Conservation (phyloP, 495 filamentous ascomycete species). For the Podospora pseudopauciseta region DNA sequence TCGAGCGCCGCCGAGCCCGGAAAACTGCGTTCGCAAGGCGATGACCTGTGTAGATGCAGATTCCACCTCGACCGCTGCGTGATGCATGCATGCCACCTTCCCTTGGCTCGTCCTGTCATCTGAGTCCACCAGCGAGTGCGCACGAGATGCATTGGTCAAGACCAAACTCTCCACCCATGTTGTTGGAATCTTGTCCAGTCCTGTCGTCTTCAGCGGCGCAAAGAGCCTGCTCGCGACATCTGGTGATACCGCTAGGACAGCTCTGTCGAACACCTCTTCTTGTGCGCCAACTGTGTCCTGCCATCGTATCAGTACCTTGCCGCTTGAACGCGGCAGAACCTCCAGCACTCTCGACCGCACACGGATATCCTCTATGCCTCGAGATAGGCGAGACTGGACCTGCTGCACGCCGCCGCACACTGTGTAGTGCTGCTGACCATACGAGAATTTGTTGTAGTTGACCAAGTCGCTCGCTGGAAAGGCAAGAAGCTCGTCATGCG, state of each 20-base stretch:
- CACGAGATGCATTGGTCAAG: background rate
- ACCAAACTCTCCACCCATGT: constrained; percentile 38
- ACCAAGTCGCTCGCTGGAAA: constrained; percentile 51
- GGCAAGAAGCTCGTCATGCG: constrained; percentile 46
- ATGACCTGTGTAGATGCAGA: constrained; percentile 27
- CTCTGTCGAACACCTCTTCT: constrained; percentile 37
- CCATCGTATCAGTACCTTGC: background rate
- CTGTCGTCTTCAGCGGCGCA: constrained; percentile 33
- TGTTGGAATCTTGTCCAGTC: constrained; percentile 43
- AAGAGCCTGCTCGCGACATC: constrained; percentile 43
- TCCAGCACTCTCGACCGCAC: constrained; percentile 9
- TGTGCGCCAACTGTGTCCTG: background rate
- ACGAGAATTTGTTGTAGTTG: constrained; percentile 43
- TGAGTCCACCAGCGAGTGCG: background rate
- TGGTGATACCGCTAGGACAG: constrained; percentile 48
- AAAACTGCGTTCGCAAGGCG: constrained; percentile 26
- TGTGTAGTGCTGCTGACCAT: constrained; percentile 47
- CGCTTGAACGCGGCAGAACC: background rate
- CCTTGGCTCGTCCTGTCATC: constrained; percentile 3
- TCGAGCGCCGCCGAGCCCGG: constrained; percentile 1
- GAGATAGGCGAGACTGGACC: constrained; percentile 43
- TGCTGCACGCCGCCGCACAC: constrained; percentile 45
- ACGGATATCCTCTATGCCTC: constrained; percentile 23
- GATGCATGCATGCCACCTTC: constrained; percentile 7
- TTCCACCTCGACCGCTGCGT: background rate